A percentile compares a stretch with the other conserved stretches of the same genome.
Conservation (phyloP, 345 rosid genomes). For the Dipteronia dyeriana region DNA sequence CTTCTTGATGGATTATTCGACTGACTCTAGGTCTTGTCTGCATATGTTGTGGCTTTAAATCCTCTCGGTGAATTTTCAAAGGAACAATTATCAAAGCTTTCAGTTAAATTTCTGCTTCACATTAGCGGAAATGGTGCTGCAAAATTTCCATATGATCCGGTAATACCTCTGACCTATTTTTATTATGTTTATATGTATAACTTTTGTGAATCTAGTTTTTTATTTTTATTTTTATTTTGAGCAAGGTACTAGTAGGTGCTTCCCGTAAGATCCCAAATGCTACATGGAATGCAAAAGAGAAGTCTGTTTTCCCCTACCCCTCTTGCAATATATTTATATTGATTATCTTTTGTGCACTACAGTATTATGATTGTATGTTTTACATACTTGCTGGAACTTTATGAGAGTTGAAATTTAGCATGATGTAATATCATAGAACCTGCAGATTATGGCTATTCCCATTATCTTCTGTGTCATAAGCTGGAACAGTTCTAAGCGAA, state of each 20-base stretch:
- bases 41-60: conserved; percentile 6
- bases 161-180: conserved; percentile 23
- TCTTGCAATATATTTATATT: not conserved
- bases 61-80: conserved; percentile 39
- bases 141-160: conserved; percentile 69
- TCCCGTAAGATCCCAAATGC: conserved; percentile 79
- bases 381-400: conserved; percentile 1
- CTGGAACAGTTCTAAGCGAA: conserved; percentile 53
- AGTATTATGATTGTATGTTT: not conserved
- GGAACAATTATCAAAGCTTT: conserved; percentile 43
- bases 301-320: conserved; percentile 37
- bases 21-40: conserved; percentile 2
- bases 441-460: conserved; percentile 86
- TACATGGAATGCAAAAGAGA: conserved; percentile 90
- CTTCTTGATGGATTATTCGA: not conserved
- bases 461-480: conserved; percentile 60
- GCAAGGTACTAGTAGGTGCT: conserved; percentile 65
- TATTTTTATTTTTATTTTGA: not conserved
- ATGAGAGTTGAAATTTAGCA: conserved; percentile 10
- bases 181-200: not conserved
- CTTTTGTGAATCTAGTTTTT: conserved; percentile 14
- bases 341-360: not conserved
- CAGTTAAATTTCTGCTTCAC: conserved; percentile 71
- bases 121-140: conserved; percentile 74
- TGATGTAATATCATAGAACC: conserved; percentile 22